A percentile compares a stretch with the other conserved stretches of the same genome.
Conservation (phyloP, 495 filamentous ascomycete species). For the Friedmanniomyces simplex region DNA sequence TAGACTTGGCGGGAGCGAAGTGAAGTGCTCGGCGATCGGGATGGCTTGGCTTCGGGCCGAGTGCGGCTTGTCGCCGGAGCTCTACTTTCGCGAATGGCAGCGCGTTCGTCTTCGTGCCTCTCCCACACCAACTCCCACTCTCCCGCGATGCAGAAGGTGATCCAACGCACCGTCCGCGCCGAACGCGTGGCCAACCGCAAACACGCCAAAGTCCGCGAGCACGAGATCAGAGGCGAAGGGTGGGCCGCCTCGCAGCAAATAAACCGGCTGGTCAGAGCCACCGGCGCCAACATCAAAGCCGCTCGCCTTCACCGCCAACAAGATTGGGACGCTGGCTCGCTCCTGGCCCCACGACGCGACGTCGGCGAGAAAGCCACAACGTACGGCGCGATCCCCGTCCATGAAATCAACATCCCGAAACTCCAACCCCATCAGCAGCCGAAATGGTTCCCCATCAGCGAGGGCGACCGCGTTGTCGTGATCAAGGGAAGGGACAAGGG, state of each 20-base stretch:
- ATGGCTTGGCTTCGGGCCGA: too few relatives aligned
- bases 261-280: conserved; percentile 26
- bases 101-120: too few relatives aligned
- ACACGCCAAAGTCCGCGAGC: conserved; percentile 29
- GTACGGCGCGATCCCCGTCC: conserved; percentile 43
- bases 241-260: conserved; percentile 4
- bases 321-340: conserved; percentile 60
- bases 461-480: conserved; percentile 68
- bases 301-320: conserved; percentile 41
- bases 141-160: conserved; percentile 60
- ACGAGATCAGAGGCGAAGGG: neutral
- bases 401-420: conserved; percentile 30
- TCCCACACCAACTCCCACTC: neutral
- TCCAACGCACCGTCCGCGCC: conserved; percentile 56
- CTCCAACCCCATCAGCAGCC: conserved; percentile 40
- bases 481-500: conserved; percentile 67
- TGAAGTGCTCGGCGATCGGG: too few relatives aligned
- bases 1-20: too few relatives aligned
- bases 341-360: conserved; percentile 64
- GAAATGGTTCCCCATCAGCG: conserved; percentile 39
- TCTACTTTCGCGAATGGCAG: too few relatives aligned
- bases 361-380: conserved; percentile 37
- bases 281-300: conserved; percentile 28
- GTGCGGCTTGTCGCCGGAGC: too few relatives aligned
- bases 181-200: conserved; percentile 49